Base-by-base conservation (phyloP, 257 asterid genomes). In the Craterostigma plantagineum region DNA sequence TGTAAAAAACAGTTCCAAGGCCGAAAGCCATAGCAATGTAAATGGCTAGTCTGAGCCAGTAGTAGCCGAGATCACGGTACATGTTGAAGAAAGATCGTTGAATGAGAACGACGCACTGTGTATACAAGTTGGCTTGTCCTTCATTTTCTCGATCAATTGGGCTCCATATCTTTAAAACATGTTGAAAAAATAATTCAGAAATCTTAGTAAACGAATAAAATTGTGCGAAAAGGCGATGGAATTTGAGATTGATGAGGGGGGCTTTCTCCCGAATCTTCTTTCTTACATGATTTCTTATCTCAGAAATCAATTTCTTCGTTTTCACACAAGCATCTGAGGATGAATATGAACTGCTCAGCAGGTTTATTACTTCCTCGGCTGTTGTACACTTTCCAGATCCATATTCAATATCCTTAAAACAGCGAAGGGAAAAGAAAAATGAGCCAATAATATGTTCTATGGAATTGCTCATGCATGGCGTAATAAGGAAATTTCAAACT, bases 61-160 rank as follows among this genome's bases (percentile, higher is more conserved):
- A 76, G 51, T 76, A 72, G 11, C 90, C 90, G 1, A 67, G 46
- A 53, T 76, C 79, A 0, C 83, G 79, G 36, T 62, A 67, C 91
- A 76, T 76, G 56, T 76, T 76, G 11, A 59, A 39, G 11, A 66
- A 69, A 0, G 90, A 76, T 57, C 82, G 64, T 15, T 42, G 52
- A 0, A 79, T 72, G 1, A 72, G 60, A 27, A 73, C 79, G 44
- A 49, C 14, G 33, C 82, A 69, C 40, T 72, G 90, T 14, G 72
- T 69, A 7, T 62, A 49, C 61, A 69, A 66, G 3, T 72, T 59
- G 13, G 90, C 71, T 3, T 63, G 71, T n/a, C 65, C 30, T 23
- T 72, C 41, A 58, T 53, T 49, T 61, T 67, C 39, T 35, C 56
- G 58, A 63, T 69, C 51, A 63, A 11, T 38, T 52, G 18, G 17